These are phyloP conservation scores for Thalassiosira ordinaria DNA, from an alignment of 352 stramenopile genomes.

Conservation along the genomic window DNA sequence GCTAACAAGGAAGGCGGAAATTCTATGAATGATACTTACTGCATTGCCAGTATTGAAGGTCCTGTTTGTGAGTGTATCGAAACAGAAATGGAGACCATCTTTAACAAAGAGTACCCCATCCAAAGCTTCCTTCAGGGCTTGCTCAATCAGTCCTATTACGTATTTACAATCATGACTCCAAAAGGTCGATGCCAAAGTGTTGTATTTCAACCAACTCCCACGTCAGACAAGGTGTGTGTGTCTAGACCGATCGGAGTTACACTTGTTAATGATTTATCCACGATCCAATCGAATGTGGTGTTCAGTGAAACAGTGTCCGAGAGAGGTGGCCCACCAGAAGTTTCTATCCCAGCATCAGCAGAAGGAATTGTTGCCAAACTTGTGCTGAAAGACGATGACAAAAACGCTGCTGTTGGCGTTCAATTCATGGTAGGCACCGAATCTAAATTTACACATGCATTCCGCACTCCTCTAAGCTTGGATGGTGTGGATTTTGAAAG, in stretches of 20 bases:
- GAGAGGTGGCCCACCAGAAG: background rate
- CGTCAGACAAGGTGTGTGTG: background rate
- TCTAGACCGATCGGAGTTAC: background rate
- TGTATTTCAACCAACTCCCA: conserved; percentile 2
- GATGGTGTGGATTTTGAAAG: background rate
- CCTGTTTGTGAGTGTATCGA: conserved; percentile 28
- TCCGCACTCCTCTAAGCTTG: background rate
- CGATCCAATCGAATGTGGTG: background rate
- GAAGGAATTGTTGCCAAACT: conserved; percentile 6
- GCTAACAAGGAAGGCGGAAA: conserved; percentile 23
- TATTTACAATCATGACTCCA: conserved; percentile 3
- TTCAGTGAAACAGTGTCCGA: background rate
- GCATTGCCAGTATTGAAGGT: conserved; percentile 9
- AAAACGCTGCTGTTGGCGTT: background rate
- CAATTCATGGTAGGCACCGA: conserved; percentile 8
- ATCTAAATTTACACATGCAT: background rate
- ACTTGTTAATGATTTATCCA: background rate
- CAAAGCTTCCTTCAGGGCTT: conserved; percentile 6
- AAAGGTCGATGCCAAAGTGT: background rate
- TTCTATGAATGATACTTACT: conserved; percentile 29
- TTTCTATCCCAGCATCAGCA: conserved; percentile 1
- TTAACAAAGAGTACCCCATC: conserved; percentile 17
- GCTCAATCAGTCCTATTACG: background rate
- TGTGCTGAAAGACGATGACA: background rate
- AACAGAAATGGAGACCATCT: conserved; percentile 17